Evolutionary conservation across 2,329 filamentous ascomycete species (phyloP).

Genomic region (Coniella lustricola): DNA sequence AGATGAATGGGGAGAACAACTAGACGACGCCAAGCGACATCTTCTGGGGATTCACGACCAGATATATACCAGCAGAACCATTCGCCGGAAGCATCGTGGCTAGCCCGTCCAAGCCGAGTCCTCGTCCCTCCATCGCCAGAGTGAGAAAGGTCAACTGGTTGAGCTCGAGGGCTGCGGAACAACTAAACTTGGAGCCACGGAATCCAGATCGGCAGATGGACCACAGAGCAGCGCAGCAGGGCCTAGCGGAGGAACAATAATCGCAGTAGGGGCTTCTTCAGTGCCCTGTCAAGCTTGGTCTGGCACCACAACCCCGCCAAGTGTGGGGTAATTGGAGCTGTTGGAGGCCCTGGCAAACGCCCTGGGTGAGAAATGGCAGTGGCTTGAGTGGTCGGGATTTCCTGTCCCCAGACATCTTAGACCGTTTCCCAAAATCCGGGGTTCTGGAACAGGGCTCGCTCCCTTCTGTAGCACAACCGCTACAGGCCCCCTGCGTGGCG

Average conservation of each 20-base stretch:
- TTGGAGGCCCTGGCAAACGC: neutral
- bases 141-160: too few species aligned
- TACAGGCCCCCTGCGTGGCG: neutral
- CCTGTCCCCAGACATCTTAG: neutral
- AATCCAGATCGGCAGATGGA: neutral
- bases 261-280: too few species aligned
- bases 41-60: too few species aligned
- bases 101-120: too few species aligned
- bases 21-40: too few species aligned
- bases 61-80: too few species aligned
- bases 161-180: slow-evolving; percentile 1
- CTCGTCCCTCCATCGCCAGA: too few species aligned
- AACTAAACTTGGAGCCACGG: neutral
- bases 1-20: too few species aligned
- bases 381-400: neutral
- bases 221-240: neutral
- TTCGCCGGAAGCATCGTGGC: too few species aligned
- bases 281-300: too few species aligned
- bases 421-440: neutral
- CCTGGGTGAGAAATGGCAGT: neutral
- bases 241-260: slow-evolving; percentile 1
- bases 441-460: neutral
- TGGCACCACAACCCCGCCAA: too few species aligned
- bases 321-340: neutral
- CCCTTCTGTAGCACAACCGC: neutral